Evolutionary conservation across 192 early-diverging fungal species (phyloP).

Genomic region (Podila clonocystis): DNA sequence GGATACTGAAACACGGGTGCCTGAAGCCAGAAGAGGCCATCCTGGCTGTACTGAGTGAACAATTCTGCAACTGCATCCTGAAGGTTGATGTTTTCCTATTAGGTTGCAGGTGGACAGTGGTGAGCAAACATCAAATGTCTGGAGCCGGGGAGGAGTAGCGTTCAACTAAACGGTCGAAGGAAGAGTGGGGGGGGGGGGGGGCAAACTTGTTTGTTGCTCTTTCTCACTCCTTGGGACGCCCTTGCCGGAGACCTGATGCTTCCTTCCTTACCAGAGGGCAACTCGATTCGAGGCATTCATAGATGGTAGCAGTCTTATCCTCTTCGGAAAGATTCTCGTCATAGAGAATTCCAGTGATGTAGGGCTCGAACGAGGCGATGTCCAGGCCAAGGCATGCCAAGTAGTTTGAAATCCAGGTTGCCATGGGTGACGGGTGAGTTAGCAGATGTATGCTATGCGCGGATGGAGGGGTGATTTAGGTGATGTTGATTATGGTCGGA

Average conservation of each 20-base stretch:
- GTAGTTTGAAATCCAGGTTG: constrained; percentile 46
- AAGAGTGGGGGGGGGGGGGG: no score
- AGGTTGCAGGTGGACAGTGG: neutral
- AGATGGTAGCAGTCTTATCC: constrained; percentile 37
- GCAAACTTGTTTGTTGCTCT: no score
- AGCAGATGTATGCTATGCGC: neutral
- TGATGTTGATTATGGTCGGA: neutral
- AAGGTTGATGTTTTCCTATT: constrained; percentile 39
- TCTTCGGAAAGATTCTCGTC: constrained; percentile 42
- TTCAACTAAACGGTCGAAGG: neutral
- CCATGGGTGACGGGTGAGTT: constrained; percentile 6
- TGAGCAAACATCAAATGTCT: neutral
- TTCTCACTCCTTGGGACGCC: no score
- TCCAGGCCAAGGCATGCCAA: constrained; percentile 35
- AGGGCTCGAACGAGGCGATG: constrained; percentile 30
- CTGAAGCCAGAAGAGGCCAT: constrained; percentile 38
- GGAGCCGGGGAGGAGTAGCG: neutral
- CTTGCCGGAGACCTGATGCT: no score
- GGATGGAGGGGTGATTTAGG: neutral
- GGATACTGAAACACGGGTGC: constrained; percentile 20
- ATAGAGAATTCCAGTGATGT: constrained; percentile 28
- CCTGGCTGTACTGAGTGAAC: constrained; percentile 31
- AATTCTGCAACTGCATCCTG: constrained; percentile 39
- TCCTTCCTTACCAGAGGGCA: constrained; percentile 22
- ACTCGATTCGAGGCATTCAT: constrained; percentile 31